These are phyloP conservation scores for Oryza longistaminata DNA, from an alignment of 176 grass and related monocot species.

Conservation along the genomic window DNA sequence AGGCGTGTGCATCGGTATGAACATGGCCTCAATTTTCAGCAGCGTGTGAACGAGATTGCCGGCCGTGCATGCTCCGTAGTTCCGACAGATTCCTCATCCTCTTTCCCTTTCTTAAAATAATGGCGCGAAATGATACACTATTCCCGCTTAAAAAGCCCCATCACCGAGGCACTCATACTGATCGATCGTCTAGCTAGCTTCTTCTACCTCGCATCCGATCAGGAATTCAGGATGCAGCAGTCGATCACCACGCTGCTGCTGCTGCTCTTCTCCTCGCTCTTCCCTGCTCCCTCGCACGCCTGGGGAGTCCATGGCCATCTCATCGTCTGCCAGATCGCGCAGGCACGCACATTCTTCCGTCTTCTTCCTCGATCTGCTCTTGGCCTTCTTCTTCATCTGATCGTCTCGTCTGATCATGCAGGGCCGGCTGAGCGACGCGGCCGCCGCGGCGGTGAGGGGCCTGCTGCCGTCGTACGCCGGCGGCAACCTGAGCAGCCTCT, in stretches of 20 bases:
- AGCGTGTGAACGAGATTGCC: slow-evolving; percentile 30
- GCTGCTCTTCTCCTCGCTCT: slow-evolving; percentile 9
- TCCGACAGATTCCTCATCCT: neutral
- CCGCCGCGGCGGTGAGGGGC: slow-evolving; percentile 46
- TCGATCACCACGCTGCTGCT: neutral
- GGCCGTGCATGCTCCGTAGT: slow-evolving; percentile 5
- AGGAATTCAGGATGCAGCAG: slow-evolving; percentile 1
- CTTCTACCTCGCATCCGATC: neutral
- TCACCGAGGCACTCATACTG: neutral
- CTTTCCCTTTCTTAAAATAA: neutral
- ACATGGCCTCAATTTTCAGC: neutral
- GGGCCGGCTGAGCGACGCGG: slow-evolving; percentile 36
- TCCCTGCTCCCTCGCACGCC: slow-evolving; percentile 29
- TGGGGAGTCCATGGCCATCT: slow-evolving; percentile 63
- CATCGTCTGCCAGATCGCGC: slow-evolving; percentile 65
- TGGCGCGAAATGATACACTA: neutral
- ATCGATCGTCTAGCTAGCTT: neutral
- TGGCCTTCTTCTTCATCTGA: neutral
- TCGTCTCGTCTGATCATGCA: neutral
- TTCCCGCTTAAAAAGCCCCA: neutral
- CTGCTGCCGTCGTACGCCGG: slow-evolving; percentile 59
- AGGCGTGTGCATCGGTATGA: slow-evolving; percentile 2
- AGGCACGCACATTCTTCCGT: slow-evolving; percentile 24
- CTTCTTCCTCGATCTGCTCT: neutral
- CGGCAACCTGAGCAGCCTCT: slow-evolving; percentile 56